Evolutionary conservation across 345 rosid genomes (phyloP), one percentile per base, ranked within the genome.

Genomic region (Stellera chamaejasme): DNA sequence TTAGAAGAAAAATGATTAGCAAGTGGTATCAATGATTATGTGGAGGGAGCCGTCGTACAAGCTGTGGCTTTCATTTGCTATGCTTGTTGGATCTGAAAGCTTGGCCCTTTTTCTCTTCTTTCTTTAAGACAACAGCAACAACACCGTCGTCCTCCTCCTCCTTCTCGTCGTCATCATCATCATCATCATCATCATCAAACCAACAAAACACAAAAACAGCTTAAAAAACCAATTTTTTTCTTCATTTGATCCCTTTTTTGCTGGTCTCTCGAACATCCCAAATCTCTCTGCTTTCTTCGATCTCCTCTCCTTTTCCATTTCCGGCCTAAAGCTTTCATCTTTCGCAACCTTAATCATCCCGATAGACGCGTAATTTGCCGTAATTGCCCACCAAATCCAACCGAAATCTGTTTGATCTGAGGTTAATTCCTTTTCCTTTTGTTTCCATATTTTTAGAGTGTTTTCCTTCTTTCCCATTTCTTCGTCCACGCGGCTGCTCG

Each of bases 61-160:
- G 76, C 25, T 78, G 83, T 78, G 87, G 83, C 27, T 58, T 78
- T 73, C 44, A 55, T 75, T 73, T 59, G 47, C 45, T 58, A 6
- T 43, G 54, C 39, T 32, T 32, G 7, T 56, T 67, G 67, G 71
- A 78, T 74, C 79, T 63, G 68, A 60, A 52, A 54, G 47, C 15
- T 47, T 19, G 8, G 0, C 3, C 13, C 0, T 10, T 26, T 1
- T 7, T 53, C 47, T 41, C 49, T 25, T 57, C 14, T 16, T 10
- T 48, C 27, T 59, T 16, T 50, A 43, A 3, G 36, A 6, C n/a
- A 50, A 15, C 15, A 11, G 3, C 39, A 32, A 8, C 39, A 8
- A 4, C 39, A 8, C 9, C 39, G 39, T 32, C 39, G 39, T 32
- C 39, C 7, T 32, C 39, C 7, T 32, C 39, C 5, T 32, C 39